phyloP scores from a whole-genome alignment of 768 basidiomycete species.

The Trametopsis cervina region DNA sequence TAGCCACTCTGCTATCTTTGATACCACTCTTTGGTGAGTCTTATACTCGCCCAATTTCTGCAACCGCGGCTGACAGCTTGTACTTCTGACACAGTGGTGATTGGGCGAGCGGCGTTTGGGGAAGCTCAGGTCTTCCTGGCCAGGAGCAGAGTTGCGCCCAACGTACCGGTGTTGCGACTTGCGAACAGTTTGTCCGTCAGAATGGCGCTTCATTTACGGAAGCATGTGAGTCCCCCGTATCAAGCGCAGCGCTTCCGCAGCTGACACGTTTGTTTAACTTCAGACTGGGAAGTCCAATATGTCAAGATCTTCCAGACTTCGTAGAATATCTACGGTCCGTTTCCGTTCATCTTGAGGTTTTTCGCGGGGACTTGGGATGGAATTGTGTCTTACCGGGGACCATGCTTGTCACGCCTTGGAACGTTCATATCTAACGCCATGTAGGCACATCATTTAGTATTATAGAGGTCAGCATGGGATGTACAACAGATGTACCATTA shows the following conservation, averaged over 20 bases:
- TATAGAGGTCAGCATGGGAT: neutral
- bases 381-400: neutral
- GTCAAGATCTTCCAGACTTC: slow-evolving; percentile 63
- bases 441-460: neutral
- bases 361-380: neutral
- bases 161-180: slow-evolving; percentile 76
- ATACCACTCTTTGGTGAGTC: slow-evolving; percentile 76
- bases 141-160: slow-evolving; percentile 83
- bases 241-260: slow-evolving; percentile 5
- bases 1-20: slow-evolving; percentile 72
- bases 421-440: slow-evolving; percentile 4
- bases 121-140: slow-evolving; percentile 63
- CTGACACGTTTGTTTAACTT: neutral
- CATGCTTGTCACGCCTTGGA: neutral
- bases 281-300: slow-evolving; percentile 79
- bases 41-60: slow-evolving; percentile 12
- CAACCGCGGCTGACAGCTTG: slow-evolving; percentile 7
- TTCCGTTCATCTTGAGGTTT: neutral
- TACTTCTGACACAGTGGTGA: slow-evolving; percentile 51
- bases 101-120: slow-evolving; percentile 87
- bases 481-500: neutral
- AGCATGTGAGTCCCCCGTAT: slow-evolving; percentile 57
- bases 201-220: slow-evolving; percentile 64
- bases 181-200: slow-evolving; percentile 67
- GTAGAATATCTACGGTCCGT: slow-evolving; percentile 2